phyloP scores from a whole-genome alignment of 2,329 filamentous ascomycete species.

The Chalaropsis ovoidea region DNA sequence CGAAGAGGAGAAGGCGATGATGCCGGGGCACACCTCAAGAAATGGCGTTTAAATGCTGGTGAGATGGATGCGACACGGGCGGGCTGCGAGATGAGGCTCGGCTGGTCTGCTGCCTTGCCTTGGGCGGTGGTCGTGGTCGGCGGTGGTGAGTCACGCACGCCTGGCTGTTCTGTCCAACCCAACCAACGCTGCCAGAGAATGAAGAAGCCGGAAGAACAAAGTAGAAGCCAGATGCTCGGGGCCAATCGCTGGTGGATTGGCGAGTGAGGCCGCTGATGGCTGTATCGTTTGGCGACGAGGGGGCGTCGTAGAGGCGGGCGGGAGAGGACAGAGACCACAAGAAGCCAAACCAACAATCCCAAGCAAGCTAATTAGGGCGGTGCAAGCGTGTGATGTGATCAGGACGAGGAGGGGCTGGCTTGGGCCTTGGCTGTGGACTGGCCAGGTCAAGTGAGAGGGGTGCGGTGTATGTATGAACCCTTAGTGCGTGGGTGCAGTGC shows the following conservation, averaged over 20 bases:
- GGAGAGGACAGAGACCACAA: neutral
- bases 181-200: conserved; percentile 1
- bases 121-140: neutral
- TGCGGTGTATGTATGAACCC: no score
- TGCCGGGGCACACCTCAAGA: neutral
- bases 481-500: no score
- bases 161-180: neutral
- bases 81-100: neutral
- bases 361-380: no score
- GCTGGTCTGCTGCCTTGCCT: neutral
- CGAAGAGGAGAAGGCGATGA: neutral
- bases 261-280: neutral
- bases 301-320: neutral
- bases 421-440: no score
- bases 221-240: neutral
- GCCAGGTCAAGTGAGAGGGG: no score
- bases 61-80: neutral
- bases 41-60: neutral
- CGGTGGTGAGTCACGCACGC: neutral
- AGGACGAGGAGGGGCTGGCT: no score
- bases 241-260: neutral
- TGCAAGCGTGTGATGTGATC: no score
- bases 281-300: neutral
- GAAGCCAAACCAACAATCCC: no score
- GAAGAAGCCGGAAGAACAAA: neutral